Conservation (phyloP, 768 basidiomycete genomes). For the Pleurotus cornucopiae region DNA sequence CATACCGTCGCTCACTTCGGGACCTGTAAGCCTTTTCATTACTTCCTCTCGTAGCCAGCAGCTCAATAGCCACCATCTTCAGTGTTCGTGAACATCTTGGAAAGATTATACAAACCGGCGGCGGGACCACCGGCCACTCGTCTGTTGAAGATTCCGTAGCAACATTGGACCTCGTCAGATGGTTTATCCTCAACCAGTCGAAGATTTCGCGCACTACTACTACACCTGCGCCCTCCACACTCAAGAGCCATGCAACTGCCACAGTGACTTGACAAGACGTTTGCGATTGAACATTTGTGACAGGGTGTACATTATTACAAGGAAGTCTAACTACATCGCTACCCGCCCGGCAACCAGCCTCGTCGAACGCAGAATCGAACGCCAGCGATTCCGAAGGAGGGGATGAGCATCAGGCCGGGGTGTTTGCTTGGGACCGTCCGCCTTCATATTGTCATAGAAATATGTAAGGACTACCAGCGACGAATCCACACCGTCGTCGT, state of each 20-base stretch:
- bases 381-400: too few relatives aligned
- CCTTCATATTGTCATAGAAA: too few relatives aligned
- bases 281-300: too few relatives aligned
- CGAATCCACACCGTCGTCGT: too few relatives aligned
- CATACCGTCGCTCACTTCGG: slow-evolving; percentile 77
- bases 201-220: slow-evolving; percentile 18
- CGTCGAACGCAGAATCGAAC: too few relatives aligned
- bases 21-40: slow-evolving; percentile 55
- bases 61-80: background rate
- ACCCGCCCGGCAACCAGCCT: too few relatives aligned
- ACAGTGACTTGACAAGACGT: background rate
- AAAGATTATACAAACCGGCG: slow-evolving; percentile 78
- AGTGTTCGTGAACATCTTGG: slow-evolving; percentile 84
- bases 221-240: background rate
- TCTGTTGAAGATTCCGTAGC: slow-evolving; percentile 88
- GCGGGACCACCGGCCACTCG: slow-evolving; percentile 74
- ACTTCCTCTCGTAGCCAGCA: slow-evolving; percentile 12
- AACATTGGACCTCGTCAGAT: slow-evolving; percentile 84
- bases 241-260: background rate
- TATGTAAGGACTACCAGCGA: too few relatives aligned
- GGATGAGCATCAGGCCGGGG: too few relatives aligned
- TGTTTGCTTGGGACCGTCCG: too few relatives aligned
- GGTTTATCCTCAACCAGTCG: slow-evolving; percentile 66
- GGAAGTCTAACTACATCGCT: too few relatives aligned
- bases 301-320: too few relatives aligned